Base-by-base conservation (phyloP, 2,329 filamentous ascomycete species). In the Claviceps humidiphila region DNA sequence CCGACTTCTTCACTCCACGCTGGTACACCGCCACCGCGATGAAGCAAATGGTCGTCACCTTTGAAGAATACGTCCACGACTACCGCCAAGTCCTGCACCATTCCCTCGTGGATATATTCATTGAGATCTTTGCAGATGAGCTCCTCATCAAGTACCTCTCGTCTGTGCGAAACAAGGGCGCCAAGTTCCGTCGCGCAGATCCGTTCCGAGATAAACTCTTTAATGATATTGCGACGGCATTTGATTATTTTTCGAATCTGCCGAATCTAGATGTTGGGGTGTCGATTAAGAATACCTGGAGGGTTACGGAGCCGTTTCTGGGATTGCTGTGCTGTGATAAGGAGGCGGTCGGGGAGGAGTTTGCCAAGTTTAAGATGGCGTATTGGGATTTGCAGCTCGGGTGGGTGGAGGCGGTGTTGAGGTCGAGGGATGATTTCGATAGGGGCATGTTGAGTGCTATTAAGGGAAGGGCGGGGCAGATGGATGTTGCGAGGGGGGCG, bases 321-420 rank as follows among this genome's bases (percentile, higher is more conserved):
- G 77, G 81, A 47, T 71, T 98, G 54, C 74, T 98, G n/a, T 81
- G 82, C 3, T 81, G 84, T 34, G 89, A 93, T 63, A 84, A 83
- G 49, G 77, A 82, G 34, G 75, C 73, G 24, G 75, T 96, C 0
- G 81, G 89, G 16, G 81, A 86, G 50, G 82, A 87, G 1, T 97
- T 95, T 63, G 85, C 85, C 60, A 72, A 74, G 5, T 91, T 98
- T 72, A 97, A 96, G 75, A 73, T 70, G 41, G 77, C 80, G 46
- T 96, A 95, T 68, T 95, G 91, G 87, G 93, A 98, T 69, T 73
- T 97, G 64, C 89, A 94, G 67, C 83, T 97, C 54, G 85, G 83
- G 46, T 98, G 93, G 93, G 89, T 98, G 7, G 94, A 98, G 74
- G 85, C 87, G 6, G 91, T 95, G 47, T 65, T 98, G 57, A 78